Percentiles rank a stretch among this genome's conserved stretches.
These are phyloP conservation scores for Hysterangium stoloniferum DNA, from an alignment of 768 basidiomycete genomes.

Conservation along the genomic window DNA sequence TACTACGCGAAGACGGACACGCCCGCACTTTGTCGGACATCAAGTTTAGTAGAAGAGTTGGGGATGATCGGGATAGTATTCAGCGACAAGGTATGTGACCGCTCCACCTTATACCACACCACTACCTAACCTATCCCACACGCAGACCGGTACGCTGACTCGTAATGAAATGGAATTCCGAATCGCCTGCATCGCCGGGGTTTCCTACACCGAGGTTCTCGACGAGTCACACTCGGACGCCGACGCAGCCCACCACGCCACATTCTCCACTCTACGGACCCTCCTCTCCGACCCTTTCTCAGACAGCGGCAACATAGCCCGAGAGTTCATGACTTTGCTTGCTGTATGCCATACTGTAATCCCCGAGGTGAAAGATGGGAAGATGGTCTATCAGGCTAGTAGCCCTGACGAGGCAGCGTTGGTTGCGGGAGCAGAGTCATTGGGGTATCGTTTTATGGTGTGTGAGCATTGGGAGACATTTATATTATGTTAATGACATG, in stretches of 20 bases:
- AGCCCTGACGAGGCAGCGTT: slow-evolving; percentile 97
- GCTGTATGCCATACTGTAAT: slow-evolving; percentile 99
- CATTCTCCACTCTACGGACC: slow-evolving; percentile 65
- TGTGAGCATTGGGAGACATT: too few species aligned
- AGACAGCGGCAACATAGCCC: slow-evolving; percentile 42
- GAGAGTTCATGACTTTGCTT: slow-evolving; percentile 73
- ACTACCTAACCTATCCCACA: too few species aligned
- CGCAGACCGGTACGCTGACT: slow-evolving; percentile 78
- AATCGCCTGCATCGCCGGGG: slow-evolving; percentile 81
- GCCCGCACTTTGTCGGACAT: slow-evolving; percentile 95
- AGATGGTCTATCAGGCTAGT: slow-evolving; percentile 90
- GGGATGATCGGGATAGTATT: slow-evolving; percentile 98
- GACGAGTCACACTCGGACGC: slow-evolving; percentile 78
- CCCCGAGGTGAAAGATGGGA: slow-evolving; percentile 84
- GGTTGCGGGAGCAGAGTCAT: slow-evolving; percentile 84
- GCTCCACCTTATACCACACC: neutral
- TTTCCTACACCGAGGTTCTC: slow-evolving; percentile 83
- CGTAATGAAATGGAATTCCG: slow-evolving; percentile 98
- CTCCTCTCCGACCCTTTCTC: slow-evolving; percentile 56
- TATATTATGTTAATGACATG: too few species aligned
- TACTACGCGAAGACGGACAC: slow-evolving; percentile 94
- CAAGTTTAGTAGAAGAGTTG: slow-evolving; percentile 94
- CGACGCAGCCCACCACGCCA: slow-evolving; percentile 56
- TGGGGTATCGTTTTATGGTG: slow-evolving; percentile 93
- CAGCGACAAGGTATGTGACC: slow-evolving; percentile 56